A percentile compares a stretch with the other conserved stretches of the same genome.
Evolutionary conservation across 257 asterid genomes (phyloP).

Genomic region (Striga asiatica): DNA sequence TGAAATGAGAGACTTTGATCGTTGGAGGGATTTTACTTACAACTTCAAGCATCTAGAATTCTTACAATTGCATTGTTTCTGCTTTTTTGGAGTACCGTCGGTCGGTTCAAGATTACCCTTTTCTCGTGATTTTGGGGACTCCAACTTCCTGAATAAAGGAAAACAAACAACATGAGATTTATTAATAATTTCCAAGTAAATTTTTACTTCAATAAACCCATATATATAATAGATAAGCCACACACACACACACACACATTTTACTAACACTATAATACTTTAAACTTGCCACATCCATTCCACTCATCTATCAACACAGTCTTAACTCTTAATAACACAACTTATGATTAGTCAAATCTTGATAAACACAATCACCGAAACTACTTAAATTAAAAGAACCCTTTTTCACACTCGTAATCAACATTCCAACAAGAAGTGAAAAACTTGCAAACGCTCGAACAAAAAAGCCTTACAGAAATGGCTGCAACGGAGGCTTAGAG

Average conservation of each 20-base stretch:
- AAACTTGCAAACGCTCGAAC: neutral
- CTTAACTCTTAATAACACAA: no score
- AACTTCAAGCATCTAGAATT: slow-evolving; percentile 65
- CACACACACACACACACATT: no score
- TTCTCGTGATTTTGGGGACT: slow-evolving; percentile 31
- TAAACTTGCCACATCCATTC: neutral
- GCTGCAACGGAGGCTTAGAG: slow-evolving; percentile 21
- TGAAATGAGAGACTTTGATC: slow-evolving; percentile 6
- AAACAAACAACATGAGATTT: neutral
- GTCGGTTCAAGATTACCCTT: slow-evolving; percentile 20
- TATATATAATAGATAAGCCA: no score
- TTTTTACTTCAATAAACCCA: no score
- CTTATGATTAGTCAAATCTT: no score
- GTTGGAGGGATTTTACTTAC: slow-evolving; percentile 30
- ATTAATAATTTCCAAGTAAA: no score
- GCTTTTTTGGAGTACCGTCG: slow-evolving; percentile 56
- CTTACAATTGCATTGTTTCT: slow-evolving; percentile 65
- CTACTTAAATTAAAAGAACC: neutral
- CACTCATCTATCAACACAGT: neutral
- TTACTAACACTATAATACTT: no score
- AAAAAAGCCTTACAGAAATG: slow-evolving; percentile 28
- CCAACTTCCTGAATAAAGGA: slow-evolving; percentile 29
- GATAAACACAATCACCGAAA: neutral
- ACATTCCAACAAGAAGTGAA: neutral
- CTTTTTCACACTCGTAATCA: neutral